phyloP scores from a whole-genome alignment of 2,329 filamentous ascomycete species.

The Paramyrothecium sp. region DNA sequence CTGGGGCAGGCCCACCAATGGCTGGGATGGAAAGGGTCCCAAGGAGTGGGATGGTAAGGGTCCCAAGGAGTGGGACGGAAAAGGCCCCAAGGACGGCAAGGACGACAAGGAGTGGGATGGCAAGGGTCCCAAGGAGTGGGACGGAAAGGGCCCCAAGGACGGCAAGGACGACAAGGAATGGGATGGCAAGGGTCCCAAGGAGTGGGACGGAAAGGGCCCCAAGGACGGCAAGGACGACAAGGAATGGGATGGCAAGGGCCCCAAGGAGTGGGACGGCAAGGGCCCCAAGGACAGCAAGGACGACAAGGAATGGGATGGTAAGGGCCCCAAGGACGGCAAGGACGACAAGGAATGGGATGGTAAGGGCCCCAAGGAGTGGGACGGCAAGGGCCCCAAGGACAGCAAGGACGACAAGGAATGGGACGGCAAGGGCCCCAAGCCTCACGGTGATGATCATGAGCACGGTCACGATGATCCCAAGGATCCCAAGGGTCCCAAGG shows the following conservation, averaged over 20 bases:
- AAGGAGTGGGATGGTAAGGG: neutral
- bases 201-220: neutral
- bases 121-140: neutral
- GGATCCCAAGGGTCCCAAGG: neutral
- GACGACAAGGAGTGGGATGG: slow-evolving; percentile 4
- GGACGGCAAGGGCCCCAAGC: neutral
- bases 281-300: neutral
- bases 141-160: neutral
- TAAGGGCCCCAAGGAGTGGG: slow-evolving; percentile 4
- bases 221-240: neutral
- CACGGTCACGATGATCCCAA: neutral
- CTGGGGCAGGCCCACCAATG: slow-evolving; percentile 3
- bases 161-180: neutral
- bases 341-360: neutral
- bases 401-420: slow-evolving; percentile 1
- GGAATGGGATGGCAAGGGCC: slow-evolving; percentile 5
- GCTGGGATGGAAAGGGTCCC: slow-evolving; percentile 7
- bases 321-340: neutral
- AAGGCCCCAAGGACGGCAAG: slow-evolving; percentile 1
- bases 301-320: slow-evolving; percentile 1
- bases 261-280: slow-evolving; percentile 6
- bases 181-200: slow-evolving; percentile 7
- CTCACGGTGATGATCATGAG: neutral
- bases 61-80: slow-evolving; percentile 4
- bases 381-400: slow-evolving; percentile 7